Base-by-base conservation (phyloP, 2,329 filamentous ascomycete species). In the Cyphellophora europaea region DNA sequence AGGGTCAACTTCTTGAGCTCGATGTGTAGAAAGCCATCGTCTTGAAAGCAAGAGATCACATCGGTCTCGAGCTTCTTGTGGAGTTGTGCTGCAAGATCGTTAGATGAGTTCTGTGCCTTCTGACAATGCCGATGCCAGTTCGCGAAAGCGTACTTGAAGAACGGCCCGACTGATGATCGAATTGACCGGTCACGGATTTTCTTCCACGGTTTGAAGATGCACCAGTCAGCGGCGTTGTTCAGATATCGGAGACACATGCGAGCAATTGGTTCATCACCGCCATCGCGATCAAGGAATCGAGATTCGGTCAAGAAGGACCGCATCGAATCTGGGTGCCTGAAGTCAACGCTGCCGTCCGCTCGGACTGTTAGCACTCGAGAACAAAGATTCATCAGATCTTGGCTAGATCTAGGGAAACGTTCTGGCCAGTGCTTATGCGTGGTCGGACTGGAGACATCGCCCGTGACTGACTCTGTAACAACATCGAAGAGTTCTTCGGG, bases 341-440 rank as follows among this genome's bases (percentile, higher is more conserved):
- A 27, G 23, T 27, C 23, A 11, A 27, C 23, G 6, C 14, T 27
- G 23, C 23, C 23, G 14, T 27, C 23, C n/a, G 11, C 14, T 13
- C 23, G n/a, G 23, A 27, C 23, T n/a, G 6, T 27, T 6, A 27
- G 14, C 11, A 27, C 23, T n/a, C 14, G n/a, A 13, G 23, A 11
- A 27, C 23, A 27, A 11, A 27, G 23, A n/a, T 13, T 27, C 23
- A 27, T 27, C n/a, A 27, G 23, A 27, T 27, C 23, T 13, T 27
- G 23, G 23, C 23, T 13, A 27, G n/a, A n/a, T n/a, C n/a, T n/a
- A n/a, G n/a, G n/a, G n/a, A n/a, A n/a, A n/a, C n/a, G n/a, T n/a
- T n/a, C n/a, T n/a, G 14, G 23, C n/a, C 23, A 11, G 23, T n/a
- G 23, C 11, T 27, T 27, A 3, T 11, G 23, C 3, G 14, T 27